Percentiles rank a stretch among this genome's conserved stretches.
Conservation (phyloP, 148 eudicot species). For the Cornus controversa region DNA sequence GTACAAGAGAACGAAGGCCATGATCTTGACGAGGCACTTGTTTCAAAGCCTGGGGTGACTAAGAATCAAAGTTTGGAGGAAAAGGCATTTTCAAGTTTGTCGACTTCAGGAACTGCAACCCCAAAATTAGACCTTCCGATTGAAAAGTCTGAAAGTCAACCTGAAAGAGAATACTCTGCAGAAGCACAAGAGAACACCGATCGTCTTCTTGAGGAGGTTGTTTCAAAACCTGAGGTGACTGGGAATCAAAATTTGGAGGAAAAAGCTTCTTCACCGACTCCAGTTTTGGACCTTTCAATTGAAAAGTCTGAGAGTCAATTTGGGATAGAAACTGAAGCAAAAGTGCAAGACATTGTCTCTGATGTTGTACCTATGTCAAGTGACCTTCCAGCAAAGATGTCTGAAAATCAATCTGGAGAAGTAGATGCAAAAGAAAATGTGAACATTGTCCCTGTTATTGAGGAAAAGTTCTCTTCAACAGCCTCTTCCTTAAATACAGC, state of each 20-base stretch:
- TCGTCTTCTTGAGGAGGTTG: slow-evolving; percentile 8
- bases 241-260: neutral
- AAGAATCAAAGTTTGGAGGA: neutral
- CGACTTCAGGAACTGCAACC: too few relatives aligned
- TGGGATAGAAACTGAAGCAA: neutral
- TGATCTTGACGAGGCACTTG: neutral
- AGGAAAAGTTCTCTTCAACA: neutral
- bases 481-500: slow-evolving; percentile 2
- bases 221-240: neutral
- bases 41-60: neutral
- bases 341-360: neutral
- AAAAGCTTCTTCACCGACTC: neutral
- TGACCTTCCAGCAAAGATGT: slow-evolving; percentile 5
- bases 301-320: neutral
- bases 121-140: too few relatives aligned
- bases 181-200: slow-evolving; percentile 1
- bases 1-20: slow-evolving; percentile 9
- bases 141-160: too few relatives aligned
- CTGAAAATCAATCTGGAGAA: slow-evolving; percentile 6
- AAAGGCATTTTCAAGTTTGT: neutral
- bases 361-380: neutral
- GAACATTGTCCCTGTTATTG: neutral
- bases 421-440: neutral
- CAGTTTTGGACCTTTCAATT: neutral
- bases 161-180: too few relatives aligned